phyloP scores from a whole-genome alignment of 805 yeast species.

The Priceomyces melissophilus region DNA sequence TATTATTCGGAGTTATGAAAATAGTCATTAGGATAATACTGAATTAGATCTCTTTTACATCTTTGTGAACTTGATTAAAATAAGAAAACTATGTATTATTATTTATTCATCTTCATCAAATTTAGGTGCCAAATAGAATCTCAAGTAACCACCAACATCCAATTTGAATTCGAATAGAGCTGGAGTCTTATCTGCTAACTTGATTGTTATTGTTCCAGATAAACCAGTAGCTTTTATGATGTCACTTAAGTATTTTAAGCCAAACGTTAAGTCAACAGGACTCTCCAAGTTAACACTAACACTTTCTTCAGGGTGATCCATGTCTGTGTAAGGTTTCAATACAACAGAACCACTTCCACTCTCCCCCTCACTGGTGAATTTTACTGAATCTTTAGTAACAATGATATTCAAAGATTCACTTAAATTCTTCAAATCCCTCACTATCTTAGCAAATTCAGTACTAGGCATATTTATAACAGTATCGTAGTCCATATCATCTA shows the following conservation, averaged over 20 bases:
- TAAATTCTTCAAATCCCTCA: constrained; percentile 81
- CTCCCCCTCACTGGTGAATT: constrained; percentile 88
- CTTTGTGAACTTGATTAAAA: not conserved
- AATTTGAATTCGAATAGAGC: constrained; percentile 90
- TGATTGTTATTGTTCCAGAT: constrained; percentile 72
- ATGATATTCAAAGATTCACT: constrained; percentile 83
- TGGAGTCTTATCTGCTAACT: constrained; percentile 87
- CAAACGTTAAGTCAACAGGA: constrained; percentile 87
- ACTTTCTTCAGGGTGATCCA: constrained; percentile 75
- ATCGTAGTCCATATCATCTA: constrained; percentile 92
- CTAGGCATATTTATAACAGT: constrained; percentile 85
- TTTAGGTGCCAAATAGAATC: constrained; percentile 97
- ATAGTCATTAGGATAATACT: not conserved
- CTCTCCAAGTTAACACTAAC: constrained; percentile 74
- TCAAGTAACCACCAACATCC: constrained; percentile 81
- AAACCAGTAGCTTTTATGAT: constrained; percentile 88
- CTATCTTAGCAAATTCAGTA: constrained; percentile 80
- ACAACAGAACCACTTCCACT: constrained; percentile 85
- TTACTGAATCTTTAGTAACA: constrained; percentile 89
- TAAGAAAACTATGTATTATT: not conserved
- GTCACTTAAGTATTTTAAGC: constrained; percentile 85
- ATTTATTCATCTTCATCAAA: constrained; percentile 77
- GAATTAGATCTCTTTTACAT: not conserved
- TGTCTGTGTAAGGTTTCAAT: constrained; percentile 76
- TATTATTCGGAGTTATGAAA: not conserved